A percentile compares a stretch with the other conserved stretches of the same genome.
Conservation (phyloP, 805 yeast genomes). For the Starmerella riodocensis region DNA sequence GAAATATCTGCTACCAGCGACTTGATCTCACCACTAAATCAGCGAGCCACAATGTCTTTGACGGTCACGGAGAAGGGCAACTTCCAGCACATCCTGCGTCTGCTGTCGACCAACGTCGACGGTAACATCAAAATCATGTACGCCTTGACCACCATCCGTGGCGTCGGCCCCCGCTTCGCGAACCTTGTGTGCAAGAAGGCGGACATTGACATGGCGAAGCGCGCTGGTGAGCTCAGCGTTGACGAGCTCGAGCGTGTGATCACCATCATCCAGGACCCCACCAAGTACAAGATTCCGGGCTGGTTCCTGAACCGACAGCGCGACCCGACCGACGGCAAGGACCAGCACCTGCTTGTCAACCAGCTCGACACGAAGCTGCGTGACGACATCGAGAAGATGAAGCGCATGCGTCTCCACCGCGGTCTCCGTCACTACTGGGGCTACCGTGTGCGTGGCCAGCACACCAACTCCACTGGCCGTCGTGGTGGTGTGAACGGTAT, state of each 20-base stretch:
- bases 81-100: slow-evolving; percentile 99
- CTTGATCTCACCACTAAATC: not conserved
- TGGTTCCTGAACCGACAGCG: slow-evolving; percentile 99
- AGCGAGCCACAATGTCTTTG: slow-evolving; percentile 55
- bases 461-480: slow-evolving; percentile 99
- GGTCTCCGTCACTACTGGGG: slow-evolving; percentile 99
- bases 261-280: slow-evolving; percentile 99
- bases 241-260: slow-evolving; percentile 99
- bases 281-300: slow-evolving; percentile 97
- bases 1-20: slow-evolving; percentile 13
- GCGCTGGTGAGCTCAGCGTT: slow-evolving; percentile 99
- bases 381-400: slow-evolving; percentile 99
- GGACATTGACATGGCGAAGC: slow-evolving; percentile 93
- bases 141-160: slow-evolving; percentile 99
- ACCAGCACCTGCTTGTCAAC: slow-evolving; percentile 97
- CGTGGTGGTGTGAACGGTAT: slow-evolving; percentile 44
- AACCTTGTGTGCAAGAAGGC: slow-evolving; percentile 99
- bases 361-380: slow-evolving; percentile 98
- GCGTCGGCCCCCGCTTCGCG: slow-evolving; percentile 99
- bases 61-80: slow-evolving; percentile 98
- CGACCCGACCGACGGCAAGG: slow-evolving; percentile 97
- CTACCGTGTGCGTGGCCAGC: slow-evolving; percentile 99
- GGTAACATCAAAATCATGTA: slow-evolving; percentile 99
- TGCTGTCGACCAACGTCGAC: slow-evolving; percentile 99
- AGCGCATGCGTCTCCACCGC: slow-evolving; percentile 99